Conservation (phyloP, 306 rosid species). For the Spatholobus suberectus region DNA sequence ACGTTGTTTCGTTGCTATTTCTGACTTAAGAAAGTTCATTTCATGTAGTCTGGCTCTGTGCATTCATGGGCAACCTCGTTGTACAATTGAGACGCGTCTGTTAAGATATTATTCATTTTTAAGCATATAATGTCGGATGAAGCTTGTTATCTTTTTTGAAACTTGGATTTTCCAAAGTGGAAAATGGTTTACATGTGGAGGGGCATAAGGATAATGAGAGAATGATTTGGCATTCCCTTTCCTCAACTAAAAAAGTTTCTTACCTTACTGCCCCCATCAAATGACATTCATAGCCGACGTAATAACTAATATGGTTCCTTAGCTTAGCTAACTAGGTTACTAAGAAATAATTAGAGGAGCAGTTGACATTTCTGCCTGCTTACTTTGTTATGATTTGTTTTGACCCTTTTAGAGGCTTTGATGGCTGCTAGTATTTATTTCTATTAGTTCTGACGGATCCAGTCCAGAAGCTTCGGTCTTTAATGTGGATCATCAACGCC, state of each 20-base stretch:
- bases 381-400: background rate
- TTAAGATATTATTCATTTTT: background rate
- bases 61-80: background rate
- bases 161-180: background rate
- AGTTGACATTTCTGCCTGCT: background rate
- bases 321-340: conserved; percentile 32
- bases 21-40: background rate
- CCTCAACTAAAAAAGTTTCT: conserved; percentile 2
- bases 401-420: background rate
- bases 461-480: conserved; percentile 2
- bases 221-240: conserved; percentile 33
- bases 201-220: conserved; percentile 29
- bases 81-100: background rate
- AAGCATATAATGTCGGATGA: background rate
- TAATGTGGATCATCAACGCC: background rate
- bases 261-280: conserved; percentile 19
- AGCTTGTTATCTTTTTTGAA: background rate
- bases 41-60: background rate
- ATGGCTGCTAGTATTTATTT: too few relatives aligned
- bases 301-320: conserved; percentile 26
- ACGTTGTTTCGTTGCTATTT: background rate
- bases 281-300: conserved; percentile 32
- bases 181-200: background rate
- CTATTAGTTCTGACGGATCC: too few relatives aligned
- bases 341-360: background rate